phyloP scores from a whole-genome alignment of 177 flowering plant species.

The Telopea speciosissima region DNA sequence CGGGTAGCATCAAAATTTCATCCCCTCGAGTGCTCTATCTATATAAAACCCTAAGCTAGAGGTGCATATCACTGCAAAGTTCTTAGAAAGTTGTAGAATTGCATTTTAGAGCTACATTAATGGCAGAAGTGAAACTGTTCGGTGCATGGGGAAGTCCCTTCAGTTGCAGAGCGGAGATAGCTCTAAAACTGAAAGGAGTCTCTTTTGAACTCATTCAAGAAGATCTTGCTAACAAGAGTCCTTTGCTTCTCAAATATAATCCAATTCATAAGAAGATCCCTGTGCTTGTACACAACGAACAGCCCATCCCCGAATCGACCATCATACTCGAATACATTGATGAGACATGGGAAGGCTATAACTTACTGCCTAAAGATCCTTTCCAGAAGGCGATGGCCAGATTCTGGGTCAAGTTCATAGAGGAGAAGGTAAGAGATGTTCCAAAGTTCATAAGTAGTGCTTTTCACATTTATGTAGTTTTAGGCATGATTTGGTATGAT shows the following conservation, averaged over 20 bases:
- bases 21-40: too few relatives aligned
- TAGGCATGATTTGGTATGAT: too few relatives aligned
- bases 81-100: too few relatives aligned
- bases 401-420: constrained; percentile 6
- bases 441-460: too few relatives aligned
- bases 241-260: constrained; percentile 3
- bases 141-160: background rate
- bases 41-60: too few relatives aligned
- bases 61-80: too few relatives aligned
- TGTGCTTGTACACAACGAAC: constrained; percentile 10
- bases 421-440: background rate
- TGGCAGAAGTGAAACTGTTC: constrained; percentile 2
- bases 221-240: constrained; percentile 9
- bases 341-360: constrained; percentile 5
- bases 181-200: background rate
- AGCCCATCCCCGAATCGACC: constrained; percentile 7
- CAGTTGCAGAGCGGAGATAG: background rate
- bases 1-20: too few relatives aligned
- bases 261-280: constrained; percentile 10
- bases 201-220: background rate
- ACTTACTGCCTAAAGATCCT: constrained; percentile 1
- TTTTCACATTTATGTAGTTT: too few relatives aligned
- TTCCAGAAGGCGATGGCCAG: constrained; percentile 1
- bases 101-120: too few relatives aligned
- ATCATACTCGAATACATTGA: constrained; percentile 13